Evolutionary conservation across 1,284 basidiomycete genomes (phyloP).

Genomic region (Tilletia setariae): DNA sequence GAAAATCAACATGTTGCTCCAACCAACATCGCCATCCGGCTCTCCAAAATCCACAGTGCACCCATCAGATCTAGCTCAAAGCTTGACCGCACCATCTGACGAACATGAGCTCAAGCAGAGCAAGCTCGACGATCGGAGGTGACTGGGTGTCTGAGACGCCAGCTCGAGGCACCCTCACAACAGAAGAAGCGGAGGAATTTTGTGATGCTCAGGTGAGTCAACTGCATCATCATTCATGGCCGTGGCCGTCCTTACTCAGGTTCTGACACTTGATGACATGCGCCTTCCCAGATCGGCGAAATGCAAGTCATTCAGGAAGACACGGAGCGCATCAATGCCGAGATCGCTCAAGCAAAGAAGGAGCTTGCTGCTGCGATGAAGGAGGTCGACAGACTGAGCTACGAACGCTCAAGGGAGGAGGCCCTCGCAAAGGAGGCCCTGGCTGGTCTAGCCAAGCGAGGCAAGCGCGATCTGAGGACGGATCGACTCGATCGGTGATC

Average conservation of each 20-base stretch:
- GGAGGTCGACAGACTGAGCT: constrained; percentile 39
- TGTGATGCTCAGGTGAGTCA: constrained; percentile 31
- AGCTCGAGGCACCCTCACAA: constrained; percentile 30
- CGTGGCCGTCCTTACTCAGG: not conserved
- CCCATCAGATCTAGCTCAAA: too few species aligned
- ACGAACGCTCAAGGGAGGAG: constrained; percentile 41
- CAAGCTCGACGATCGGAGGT: not conserved
- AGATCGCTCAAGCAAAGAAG: constrained; percentile 41
- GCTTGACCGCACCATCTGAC: too few species aligned
- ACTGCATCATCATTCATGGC: not conserved
- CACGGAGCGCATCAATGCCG: constrained; percentile 32
- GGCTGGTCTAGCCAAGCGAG: constrained; percentile 40
- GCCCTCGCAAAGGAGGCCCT: constrained; percentile 43
- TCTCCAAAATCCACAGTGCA: not conserved
- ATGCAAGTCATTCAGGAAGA: constrained; percentile 39
- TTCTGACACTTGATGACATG: not conserved
- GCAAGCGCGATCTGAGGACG: constrained; percentile 40
- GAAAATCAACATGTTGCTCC: too few species aligned
- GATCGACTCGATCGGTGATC: constrained; percentile 25
- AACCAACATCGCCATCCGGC: too few species aligned
- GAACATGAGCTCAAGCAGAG: too few species aligned
- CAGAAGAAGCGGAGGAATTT: constrained; percentile 37
- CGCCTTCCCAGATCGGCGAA: constrained; percentile 26
- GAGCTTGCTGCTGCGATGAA: constrained; percentile 35
- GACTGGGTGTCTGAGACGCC: not conserved